Percentiles rank a stretch among this genome's conserved stretches.
These are phyloP conservation scores for Choiromyces venosus DNA, from an alignment of 495 filamentous ascomycete species.

Conservation along the genomic window DNA sequence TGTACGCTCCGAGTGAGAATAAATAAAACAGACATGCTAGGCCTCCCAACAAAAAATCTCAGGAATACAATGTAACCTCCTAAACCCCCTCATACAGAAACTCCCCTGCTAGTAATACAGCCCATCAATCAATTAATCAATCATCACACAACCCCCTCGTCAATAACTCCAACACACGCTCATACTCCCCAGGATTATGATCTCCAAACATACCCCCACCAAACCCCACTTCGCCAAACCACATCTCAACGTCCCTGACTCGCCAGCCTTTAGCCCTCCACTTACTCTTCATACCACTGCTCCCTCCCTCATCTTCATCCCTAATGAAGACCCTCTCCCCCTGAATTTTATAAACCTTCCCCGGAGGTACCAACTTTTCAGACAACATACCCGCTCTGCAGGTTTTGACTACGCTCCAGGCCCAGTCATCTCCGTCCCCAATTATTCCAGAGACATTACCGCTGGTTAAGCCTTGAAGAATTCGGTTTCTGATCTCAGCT, in stretches of 20 bases:
- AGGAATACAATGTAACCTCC: background rate
- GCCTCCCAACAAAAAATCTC: background rate
- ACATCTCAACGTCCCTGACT: constrained; percentile 59
- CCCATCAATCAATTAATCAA: background rate
- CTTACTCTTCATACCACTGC: constrained; percentile 40
- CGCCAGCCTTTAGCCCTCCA: constrained; percentile 56
- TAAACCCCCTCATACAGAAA: background rate
- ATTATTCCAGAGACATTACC: constrained; percentile 48
- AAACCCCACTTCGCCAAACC: constrained; percentile 67
- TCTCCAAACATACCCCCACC: constrained; percentile 68
- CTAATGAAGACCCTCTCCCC: constrained; percentile 54
- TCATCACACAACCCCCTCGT: constrained; percentile 43
- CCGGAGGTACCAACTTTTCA: constrained; percentile 66
- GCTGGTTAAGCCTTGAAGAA: constrained; percentile 42
- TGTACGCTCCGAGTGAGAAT: background rate
- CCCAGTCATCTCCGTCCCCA: constrained; percentile 61
- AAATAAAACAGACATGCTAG: background rate
- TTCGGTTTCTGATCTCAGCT: constrained; percentile 58
- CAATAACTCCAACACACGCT: constrained; percentile 55
- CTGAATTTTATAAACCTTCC: constrained; percentile 70
- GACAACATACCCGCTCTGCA: constrained; percentile 64
- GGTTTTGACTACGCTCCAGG: constrained; percentile 60
- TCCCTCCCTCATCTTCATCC: constrained; percentile 26
- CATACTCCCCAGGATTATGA: constrained; percentile 71
- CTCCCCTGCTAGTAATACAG: background rate